phyloP scores from a whole-genome alignment of 225 moss, liverwort and hornwort species.

The Straminergon stramineum region DNA sequence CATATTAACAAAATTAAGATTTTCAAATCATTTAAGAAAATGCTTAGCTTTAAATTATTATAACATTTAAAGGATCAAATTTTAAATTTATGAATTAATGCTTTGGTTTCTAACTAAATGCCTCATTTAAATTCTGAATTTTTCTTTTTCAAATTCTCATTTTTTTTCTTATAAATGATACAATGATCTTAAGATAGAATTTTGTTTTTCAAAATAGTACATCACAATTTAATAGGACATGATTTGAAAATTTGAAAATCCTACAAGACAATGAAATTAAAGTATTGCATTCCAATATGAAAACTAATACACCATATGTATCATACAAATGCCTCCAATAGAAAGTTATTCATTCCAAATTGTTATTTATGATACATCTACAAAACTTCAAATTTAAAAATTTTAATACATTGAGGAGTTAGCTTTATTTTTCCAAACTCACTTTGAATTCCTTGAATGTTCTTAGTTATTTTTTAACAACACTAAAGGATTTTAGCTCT shows the following conservation, averaged over 20 bases:
- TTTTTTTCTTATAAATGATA: background rate
- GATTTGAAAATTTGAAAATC: background rate
- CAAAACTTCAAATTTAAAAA: background rate
- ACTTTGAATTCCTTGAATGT: background rate
- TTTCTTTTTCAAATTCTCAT: background rate
- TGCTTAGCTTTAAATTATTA: background rate
- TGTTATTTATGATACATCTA: background rate
- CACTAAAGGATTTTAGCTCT: background rate
- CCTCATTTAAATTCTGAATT: background rate
- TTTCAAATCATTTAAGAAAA: background rate
- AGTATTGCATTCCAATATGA: background rate
- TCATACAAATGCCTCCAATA: background rate
- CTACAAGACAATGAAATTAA: background rate
- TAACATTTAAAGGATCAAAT: background rate
- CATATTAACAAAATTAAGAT: background rate
- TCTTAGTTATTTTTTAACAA: background rate
- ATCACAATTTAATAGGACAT: background rate
- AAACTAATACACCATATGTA: background rate
- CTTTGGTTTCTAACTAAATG: background rate
- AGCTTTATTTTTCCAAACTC: background rate
- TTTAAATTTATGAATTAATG: background rate
- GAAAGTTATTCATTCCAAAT: background rate
- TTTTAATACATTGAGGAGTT: background rate
- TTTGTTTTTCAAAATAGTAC: background rate
- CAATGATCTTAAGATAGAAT: background rate